These are phyloP conservation scores for Tylopilus sp. DNA, from an alignment of 1,284 basidiomycete species.

Conservation along the genomic window DNA sequence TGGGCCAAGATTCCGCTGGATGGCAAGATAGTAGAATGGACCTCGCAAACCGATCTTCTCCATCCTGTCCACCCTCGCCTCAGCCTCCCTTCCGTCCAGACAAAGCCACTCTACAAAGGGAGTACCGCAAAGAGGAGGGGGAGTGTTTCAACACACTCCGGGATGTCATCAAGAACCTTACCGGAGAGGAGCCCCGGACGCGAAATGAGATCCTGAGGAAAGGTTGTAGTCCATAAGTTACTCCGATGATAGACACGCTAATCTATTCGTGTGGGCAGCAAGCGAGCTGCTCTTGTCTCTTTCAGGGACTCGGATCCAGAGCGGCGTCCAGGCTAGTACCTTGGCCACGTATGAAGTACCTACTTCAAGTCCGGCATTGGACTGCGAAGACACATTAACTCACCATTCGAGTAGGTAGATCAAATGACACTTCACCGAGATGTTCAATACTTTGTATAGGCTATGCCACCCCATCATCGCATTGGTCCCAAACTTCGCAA, in stretches of 20 bases:
- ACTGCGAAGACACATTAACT: background rate
- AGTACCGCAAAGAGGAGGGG: conserved; percentile 26
- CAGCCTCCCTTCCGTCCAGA: conserved; percentile 1
- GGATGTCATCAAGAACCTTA: conserved; percentile 15
- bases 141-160: conserved; percentile 21
- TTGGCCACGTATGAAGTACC: background rate
- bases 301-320: background rate
- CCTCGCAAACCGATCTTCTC: background rate
- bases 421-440: background rate
- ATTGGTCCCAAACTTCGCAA: background rate
- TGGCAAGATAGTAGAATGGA: conserved; percentile 2
- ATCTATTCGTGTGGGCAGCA: conserved; percentile 4
- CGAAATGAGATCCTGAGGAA: conserved; percentile 20
- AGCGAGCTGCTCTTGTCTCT: conserved; percentile 6
- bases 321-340: background rate
- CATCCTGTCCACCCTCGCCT: background rate
- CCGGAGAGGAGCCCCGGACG: conserved; percentile 13
- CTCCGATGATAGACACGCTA: background rate
- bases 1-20: background rate
- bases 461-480: background rate
- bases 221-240: conserved; percentile 12
- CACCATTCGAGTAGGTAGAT: conserved; percentile 1
- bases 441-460: conserved; percentile 7
- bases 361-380: background rate
- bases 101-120: conserved; percentile 17